phyloP scores from a whole-genome alignment of 768 basidiomycete genomes.

The Serendipita sp. region DNA sequence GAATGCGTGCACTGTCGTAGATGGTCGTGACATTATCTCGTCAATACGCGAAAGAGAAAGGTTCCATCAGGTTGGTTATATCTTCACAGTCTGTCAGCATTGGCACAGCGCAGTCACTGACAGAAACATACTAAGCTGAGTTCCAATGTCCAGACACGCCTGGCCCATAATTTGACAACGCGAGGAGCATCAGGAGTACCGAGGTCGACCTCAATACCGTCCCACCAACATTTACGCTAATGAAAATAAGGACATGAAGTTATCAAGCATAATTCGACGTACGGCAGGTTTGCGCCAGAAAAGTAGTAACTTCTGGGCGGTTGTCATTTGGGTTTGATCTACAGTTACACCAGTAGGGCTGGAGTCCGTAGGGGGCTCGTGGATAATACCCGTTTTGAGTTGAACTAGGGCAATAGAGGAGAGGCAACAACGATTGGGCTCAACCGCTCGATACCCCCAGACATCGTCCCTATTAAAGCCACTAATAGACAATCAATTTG shows the following conservation, averaged over 20 bases:
- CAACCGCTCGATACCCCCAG: conserved; percentile 94
- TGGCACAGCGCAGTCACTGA: neutral
- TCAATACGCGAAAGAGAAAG: neutral
- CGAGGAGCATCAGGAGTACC: conserved; percentile 33
- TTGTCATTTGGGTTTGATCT: conserved; percentile 87
- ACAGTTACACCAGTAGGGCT: conserved; percentile 52
- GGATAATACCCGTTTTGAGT: conserved; percentile 89
- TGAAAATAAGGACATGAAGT: neutral
- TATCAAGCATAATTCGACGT: conserved; percentile 22
- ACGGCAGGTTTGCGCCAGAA: conserved; percentile 99
- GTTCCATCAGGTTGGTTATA: neutral
- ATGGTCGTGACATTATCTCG: neutral
- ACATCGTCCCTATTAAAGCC: conserved; percentile 95
- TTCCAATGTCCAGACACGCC: conserved; percentile 96
- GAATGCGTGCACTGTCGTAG: neutral
- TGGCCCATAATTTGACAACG: conserved; percentile 83
- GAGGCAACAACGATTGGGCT: conserved; percentile 93
- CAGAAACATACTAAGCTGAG: conserved; percentile 57
- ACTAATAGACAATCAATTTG: conserved; percentile 26
- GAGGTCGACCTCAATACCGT: conserved; percentile 81
- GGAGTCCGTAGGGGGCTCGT: conserved; percentile 28
- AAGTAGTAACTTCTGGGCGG: conserved; percentile 87
- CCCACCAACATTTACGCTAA: conserved; percentile 99
- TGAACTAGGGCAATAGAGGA: conserved; percentile 95
- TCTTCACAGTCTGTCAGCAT: neutral